Evolutionary conservation across 2,329 filamentous ascomycete genomes (phyloP), one percentile per base, ranked within the genome.

Genomic region (Fusarium robinianum): DNA sequence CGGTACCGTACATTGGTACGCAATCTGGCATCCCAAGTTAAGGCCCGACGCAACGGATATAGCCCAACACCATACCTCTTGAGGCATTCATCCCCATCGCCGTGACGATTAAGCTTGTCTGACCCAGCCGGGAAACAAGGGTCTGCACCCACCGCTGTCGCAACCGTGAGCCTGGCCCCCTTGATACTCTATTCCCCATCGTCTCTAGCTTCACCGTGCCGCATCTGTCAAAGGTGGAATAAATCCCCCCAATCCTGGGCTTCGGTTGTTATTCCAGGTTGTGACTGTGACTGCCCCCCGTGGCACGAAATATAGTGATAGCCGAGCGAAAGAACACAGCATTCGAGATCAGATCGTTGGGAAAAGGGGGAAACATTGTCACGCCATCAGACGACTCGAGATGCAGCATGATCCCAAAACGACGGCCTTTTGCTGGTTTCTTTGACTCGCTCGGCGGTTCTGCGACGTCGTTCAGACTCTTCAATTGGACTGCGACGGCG

Each of bases 71-170:
- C 53, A 51, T 61, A 40, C 38, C 53, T 41, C 41, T 61, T 52
- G 32, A 37, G 55, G 51, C 48, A 56, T 56, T 42, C 44, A 61
- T 51, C 47, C 41, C 47, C 51, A 51, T 51, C 15, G 26, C 37
- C 24, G 37, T 15, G 30, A 34, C 47, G 45, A 60, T 60, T 60
- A 61, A 61, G 55, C 55, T 60, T 54, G 41, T 49, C 46, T 33
- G 34, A 38, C 41, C 53, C 48, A 57, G 45, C n/a, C 46, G 40
- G 45, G 41, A 54, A 46, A 44, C 53, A 41, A 47, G 58, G 58
- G 55, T 57, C 46, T 42, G 45, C 55, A 53, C 45, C 58, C 53
- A 42, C 49, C 43, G 33, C 34, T 33, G 32, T 44, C 46, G 37
- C 36, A 49, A 37, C 53, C 46, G 52, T 43, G 38, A 49, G 41